These are phyloP conservation scores for Phytophthora citricola DNA, from an alignment of 352 stramenopile species.

Conservation along the genomic window DNA sequence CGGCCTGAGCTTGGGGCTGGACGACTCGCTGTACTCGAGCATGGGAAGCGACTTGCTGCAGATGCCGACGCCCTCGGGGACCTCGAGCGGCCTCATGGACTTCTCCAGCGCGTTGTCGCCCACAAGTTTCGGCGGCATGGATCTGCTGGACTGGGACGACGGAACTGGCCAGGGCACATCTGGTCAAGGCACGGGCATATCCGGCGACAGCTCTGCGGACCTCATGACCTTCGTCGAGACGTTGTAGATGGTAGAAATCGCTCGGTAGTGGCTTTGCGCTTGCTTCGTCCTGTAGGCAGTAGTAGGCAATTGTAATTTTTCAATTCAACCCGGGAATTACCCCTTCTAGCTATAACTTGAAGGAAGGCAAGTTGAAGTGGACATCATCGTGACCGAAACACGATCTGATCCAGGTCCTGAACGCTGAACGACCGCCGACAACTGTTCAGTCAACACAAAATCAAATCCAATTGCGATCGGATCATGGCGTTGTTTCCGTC, in stretches of 20 bases:
- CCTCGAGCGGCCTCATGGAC: slow-evolving; percentile 59
- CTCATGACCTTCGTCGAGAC: slow-evolving; percentile 82
- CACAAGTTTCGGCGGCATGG: slow-evolving; percentile 68
- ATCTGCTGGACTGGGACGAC: slow-evolving; percentile 52
- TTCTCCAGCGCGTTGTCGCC: slow-evolving; percentile 73
- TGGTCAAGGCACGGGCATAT: slow-evolving; percentile 19
- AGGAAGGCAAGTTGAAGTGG: slow-evolving; percentile 22
- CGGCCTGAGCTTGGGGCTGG: slow-evolving; percentile 54
- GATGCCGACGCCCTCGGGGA: slow-evolving; percentile 54
- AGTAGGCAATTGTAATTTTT: slow-evolving; percentile 37
- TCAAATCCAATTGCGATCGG: slow-evolving; percentile 19
- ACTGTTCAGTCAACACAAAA: slow-evolving; percentile 32
- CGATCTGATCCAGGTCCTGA: neutral
- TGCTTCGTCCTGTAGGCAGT: slow-evolving; percentile 9
- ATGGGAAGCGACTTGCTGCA: slow-evolving; percentile 66
- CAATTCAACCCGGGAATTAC: slow-evolving; percentile 9
- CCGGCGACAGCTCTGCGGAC: slow-evolving; percentile 58
- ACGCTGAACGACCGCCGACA: slow-evolving; percentile 5
- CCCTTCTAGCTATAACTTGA: neutral
- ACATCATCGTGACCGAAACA: neutral
- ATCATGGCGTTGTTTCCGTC: slow-evolving; percentile 22
- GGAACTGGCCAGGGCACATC: slow-evolving; percentile 25
- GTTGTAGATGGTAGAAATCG: slow-evolving; percentile 34
- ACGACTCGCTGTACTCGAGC: slow-evolving; percentile 66
- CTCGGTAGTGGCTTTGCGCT: neutral